phyloP scores from a whole-genome alignment of 768 basidiomycete genomes.

The Mycena latifolia region DNA sequence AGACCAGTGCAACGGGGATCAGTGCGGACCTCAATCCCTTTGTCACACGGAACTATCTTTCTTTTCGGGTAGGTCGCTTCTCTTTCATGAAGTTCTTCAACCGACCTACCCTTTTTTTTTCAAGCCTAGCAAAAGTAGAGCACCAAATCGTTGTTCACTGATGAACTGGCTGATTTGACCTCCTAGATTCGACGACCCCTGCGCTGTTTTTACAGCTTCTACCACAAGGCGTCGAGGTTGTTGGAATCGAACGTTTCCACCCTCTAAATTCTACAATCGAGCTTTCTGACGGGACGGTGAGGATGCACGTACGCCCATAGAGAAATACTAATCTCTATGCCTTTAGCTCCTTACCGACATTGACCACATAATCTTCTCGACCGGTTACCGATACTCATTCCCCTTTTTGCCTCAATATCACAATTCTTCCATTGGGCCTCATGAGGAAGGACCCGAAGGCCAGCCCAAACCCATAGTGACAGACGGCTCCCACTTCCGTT shows the following conservation, averaged over 20 bases:
- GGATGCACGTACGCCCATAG: neutral
- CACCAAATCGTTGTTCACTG: neutral
- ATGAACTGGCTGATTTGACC: neutral
- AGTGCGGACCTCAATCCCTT: constrained; percentile 40
- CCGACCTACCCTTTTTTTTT: neutral
- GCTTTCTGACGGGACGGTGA: constrained; percentile 43
- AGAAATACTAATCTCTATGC: neutral
- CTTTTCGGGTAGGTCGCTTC: constrained; percentile 24
- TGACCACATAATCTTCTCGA: constrained; percentile 45
- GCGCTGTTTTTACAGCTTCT: constrained; percentile 35
- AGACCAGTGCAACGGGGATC: constrained; percentile 42
- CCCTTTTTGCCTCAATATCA: constrained; percentile 48
- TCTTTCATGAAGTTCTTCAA: neutral
- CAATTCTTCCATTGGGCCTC: constrained; percentile 33
- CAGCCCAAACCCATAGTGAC: constrained; percentile 39
- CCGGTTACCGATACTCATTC: constrained; percentile 46
- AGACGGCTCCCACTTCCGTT: constrained; percentile 41
- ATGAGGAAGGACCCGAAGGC: constrained; percentile 28
- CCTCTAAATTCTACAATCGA: constrained; percentile 38
- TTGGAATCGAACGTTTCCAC: constrained; percentile 43
- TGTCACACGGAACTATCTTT: constrained; percentile 40
- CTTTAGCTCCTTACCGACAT: constrained; percentile 40
- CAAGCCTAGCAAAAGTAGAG: constrained; percentile 21
- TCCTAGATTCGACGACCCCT: constrained; percentile 29
- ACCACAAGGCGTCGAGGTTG: constrained; percentile 39